Evolutionary conservation across 768 basidiomycete species (phyloP).

Genomic region (Boletus tomentosulus): DNA sequence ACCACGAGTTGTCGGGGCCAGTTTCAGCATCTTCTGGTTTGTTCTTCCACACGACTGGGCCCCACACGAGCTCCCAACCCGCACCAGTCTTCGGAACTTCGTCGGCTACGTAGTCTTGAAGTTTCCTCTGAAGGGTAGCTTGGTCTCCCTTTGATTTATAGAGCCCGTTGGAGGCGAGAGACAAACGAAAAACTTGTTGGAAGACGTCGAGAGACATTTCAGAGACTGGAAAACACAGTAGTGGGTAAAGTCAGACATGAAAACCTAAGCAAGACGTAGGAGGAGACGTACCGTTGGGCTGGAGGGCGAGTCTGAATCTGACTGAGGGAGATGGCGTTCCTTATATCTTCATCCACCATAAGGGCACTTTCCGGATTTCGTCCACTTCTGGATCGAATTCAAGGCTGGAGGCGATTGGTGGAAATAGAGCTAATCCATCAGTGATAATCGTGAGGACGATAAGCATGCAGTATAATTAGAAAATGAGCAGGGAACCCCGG

Average conservation of each 20-base stretch:
- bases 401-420: neutral
- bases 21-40: neutral
- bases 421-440: neutral
- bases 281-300: neutral
- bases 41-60: conserved; percentile 6
- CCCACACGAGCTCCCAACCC: conserved; percentile 5
- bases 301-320: neutral
- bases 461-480: neutral
- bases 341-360: neutral
- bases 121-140: conserved; percentile 1
- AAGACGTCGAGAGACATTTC: conserved; percentile 1
- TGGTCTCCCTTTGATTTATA: neutral
- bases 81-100: neutral
- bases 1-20: conserved; percentile 8
- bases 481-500: neutral
- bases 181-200: conserved; percentile 6
- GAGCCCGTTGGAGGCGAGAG: neutral
- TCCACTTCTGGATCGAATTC: neutral
- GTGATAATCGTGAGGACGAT: neutral
- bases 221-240: neutral
- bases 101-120: neutral
- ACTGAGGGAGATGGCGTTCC: neutral
- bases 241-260: neutral
- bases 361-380: neutral
- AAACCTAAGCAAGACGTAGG: neutral